Evolutionary conservation across 495 filamentous ascomycete species (phyloP), one percentile per base, ranked within the genome.

Genomic region (Mytilinidion resinicola): DNA sequence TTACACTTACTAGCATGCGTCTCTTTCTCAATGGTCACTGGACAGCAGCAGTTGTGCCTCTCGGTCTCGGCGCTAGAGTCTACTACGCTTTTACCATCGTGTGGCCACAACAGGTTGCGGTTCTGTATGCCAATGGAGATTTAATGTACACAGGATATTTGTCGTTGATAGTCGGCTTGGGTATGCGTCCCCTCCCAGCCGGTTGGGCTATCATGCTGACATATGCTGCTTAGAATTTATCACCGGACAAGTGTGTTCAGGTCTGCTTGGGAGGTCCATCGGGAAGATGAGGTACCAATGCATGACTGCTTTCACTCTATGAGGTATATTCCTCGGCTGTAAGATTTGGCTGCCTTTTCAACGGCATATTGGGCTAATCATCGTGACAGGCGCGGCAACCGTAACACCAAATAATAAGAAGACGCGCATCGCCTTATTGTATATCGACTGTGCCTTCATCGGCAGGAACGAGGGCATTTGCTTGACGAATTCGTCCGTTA

Each of bases 41-140:
- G 57, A 34, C 30, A 19, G 51, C 58, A 21, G n/a, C 51, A 9
- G 44, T 56, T 15, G 10, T 64, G 3, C 44, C 56, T 1, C 21
- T 49, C 1, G 59, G 57, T n/a, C 38, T 60, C 9, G 61, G 57
- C 3, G 61, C 61, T 1, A 36, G 52, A 4, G 53, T 61, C 7
- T 64, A 64, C 52, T 64, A 64, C 30, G 59, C 53, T 1, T 55
- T 58, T 41, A 39, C 59, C 1, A 59, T 65, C 33, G 49, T 62
- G 4, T 62, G 59, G 59, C 62, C 59, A 15, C 20, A 44, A 11
- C 42, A 48, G 55, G 42, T 47, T 6, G 46, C 49, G 6, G 52
- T 42, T 1, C 19, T 61, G n/a, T 56, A 56, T 20, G 11, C 7
- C 7, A 50, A 58, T 33, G 48, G 58, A 19, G 14, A 53, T 41